Conservation (phyloP, 169 alveolate species). For the Eimeria necatrix region DNA sequence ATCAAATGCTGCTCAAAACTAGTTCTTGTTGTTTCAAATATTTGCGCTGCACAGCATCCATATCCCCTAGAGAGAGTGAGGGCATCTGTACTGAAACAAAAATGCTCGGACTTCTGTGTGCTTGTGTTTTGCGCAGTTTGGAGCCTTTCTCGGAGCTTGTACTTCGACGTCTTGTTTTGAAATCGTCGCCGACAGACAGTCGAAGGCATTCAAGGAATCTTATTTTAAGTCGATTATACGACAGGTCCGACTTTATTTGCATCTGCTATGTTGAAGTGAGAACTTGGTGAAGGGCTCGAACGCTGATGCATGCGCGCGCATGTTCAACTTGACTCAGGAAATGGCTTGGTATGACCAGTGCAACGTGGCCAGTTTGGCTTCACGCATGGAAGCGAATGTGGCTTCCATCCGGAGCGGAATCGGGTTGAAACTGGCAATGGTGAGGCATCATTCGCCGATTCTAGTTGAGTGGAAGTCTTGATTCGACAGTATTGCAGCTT, state of each 20-base stretch:
- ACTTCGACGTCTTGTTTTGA: conserved; percentile 39
- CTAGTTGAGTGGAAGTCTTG: no score
- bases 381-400: conserved; percentile 48
- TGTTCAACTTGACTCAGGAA: conserved; percentile 36
- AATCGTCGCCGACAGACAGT: conserved; percentile 51
- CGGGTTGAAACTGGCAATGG: conserved; percentile 71
- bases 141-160: conserved; percentile 13
- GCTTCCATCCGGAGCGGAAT: conserved; percentile 56
- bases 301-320: not conserved
- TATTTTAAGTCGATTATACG: conserved; percentile 20
- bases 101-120: no score
- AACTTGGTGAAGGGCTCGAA: no score
- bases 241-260: conserved; percentile 7
- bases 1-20: not conserved
- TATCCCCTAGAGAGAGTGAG: not conserved
- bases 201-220: conserved; percentile 11
- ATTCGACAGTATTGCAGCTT: no score
- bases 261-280: no score
- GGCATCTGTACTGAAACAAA: not conserved
- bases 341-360: conserved; percentile 68
- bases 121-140: not conserved
- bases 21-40: not conserved
- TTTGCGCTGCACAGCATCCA: not conserved
- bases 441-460: not conserved
- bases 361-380: conserved; percentile 37